Evolutionary conservation across 306 rosid genomes (phyloP).

Genomic region (Carpinus fangiana): DNA sequence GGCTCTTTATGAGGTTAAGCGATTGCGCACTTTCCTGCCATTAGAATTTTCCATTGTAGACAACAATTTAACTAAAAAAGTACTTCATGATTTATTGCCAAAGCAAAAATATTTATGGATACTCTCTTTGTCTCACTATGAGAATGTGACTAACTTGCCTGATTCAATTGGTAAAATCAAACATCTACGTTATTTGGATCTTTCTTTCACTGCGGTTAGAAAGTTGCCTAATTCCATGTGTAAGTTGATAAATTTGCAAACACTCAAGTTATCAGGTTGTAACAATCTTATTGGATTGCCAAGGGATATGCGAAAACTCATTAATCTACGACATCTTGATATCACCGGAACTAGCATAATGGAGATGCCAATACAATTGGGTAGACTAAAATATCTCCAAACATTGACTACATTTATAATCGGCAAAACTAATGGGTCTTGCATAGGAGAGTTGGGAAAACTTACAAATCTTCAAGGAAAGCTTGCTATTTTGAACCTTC

Average conservation of each 20-base stretch:
- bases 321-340: constrained; percentile 33
- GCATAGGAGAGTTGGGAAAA: constrained; percentile 14
- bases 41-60: not conserved
- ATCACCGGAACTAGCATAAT: not conserved
- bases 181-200: constrained; percentile 33
- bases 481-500: constrained; percentile 8
- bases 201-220: constrained; percentile 9
- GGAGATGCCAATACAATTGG: constrained; percentile 22
- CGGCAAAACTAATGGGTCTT: not conserved
- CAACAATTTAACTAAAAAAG: not conserved
- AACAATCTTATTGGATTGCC: constrained; percentile 7
- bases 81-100: not conserved
- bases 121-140: not conserved
- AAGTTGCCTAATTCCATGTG: constrained; percentile 24
- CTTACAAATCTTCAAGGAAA: constrained; percentile 13
- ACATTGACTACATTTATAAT: constrained; percentile 20
- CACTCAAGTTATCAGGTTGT: constrained; percentile 29
- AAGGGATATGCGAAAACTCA: constrained; percentile 12
- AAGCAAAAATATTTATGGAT: constrained; percentile 20
- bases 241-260: constrained; percentile 35
- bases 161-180: constrained; percentile 27
- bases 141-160: constrained; percentile 7
- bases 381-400: constrained; percentile 26
- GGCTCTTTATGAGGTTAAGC: not conserved
- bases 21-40: constrained; percentile 24